Conservation (phyloP, 345 rosid species). For the Ceriops decandra region DNA sequence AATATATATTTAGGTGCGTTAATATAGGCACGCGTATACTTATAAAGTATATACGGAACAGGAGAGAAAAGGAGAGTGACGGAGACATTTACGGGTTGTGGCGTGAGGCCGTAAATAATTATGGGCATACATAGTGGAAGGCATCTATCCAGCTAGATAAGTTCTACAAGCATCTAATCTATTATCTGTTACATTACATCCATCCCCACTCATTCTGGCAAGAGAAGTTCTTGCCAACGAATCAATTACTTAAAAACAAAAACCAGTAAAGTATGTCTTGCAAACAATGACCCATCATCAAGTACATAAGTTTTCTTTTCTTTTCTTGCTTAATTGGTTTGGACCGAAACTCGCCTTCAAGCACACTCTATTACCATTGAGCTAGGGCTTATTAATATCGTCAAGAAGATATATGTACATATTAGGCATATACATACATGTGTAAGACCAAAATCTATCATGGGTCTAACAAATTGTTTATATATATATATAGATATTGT, state of each 20-base stretch:
- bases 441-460: background rate
- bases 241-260: slow-evolving; percentile 12
- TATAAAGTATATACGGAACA: too few species aligned
- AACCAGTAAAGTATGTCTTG: slow-evolving; percentile 9
- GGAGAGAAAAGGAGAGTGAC: background rate
- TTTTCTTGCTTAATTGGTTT: too few species aligned
- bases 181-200: background rate
- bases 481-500: too few species aligned
- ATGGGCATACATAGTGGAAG: slow-evolving; percentile 21
- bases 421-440: too few species aligned
- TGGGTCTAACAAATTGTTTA: background rate
- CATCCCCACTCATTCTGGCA: slow-evolving; percentile 1
- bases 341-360: background rate
- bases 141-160: slow-evolving; percentile 21
- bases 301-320: too few species aligned
- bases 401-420: background rate
- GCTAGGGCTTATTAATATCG: background rate
- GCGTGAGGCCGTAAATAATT: slow-evolving; percentile 18
- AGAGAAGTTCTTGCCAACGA: slow-evolving; percentile 24
- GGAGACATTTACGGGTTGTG: slow-evolving; percentile 3
- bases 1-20: too few species aligned
- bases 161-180: slow-evolving; percentile 21
- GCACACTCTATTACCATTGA: background rate
- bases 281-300: background rate
- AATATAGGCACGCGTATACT: too few species aligned